Evolutionary conservation across 2,329 filamentous ascomycete genomes (phyloP), one percentile per base, ranked within the genome.

Genomic region (Fusarium albidum): DNA sequence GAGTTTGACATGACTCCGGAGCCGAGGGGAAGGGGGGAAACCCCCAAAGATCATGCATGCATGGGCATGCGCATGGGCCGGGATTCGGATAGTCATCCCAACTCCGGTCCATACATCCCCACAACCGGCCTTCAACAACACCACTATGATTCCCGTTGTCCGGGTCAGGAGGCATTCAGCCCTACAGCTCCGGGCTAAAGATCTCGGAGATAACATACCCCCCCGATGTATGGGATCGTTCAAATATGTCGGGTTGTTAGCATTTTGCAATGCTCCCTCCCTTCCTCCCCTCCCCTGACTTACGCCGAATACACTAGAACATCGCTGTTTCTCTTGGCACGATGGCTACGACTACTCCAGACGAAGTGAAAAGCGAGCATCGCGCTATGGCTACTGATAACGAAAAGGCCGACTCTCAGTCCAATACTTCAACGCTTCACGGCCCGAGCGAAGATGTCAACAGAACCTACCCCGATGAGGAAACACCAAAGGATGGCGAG

Each of bases 351-450:
- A 9, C 35, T n/a, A 15, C 13, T 4, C 9, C 21, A 12, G 46
- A 49, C 10, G 27, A 50, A 11, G 18, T 39, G 9, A 40, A 21
- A 11, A 38, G 13, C n/a, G 35, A 52, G 11, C 28, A 21, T 27
- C 41, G 25, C 3, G 5, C 13, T 2, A 29, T 49, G 7, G 21
- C 15, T 10, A 13, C 27, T 3, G 40, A 49, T 2, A 33, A 59
- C 14, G 54, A 51, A 27, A 61, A 61, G 34, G 14, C 10, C 11
- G 45, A 35, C 6, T 55, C 33, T 9, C 45, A 28, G 9, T 67
- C 60, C 3, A 31, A 56, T 37, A 35, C 51, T 4, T 62, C 64
- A 5, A 67, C 64, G 5, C 32, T 67, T 9, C 56, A 42, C 31
- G 57, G 66, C 21, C 51, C 52, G n/a, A 34, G 26, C 5, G 32